Evolutionary conservation across 495 filamentous ascomycete species (phyloP), one percentile per base, ranked within the genome.

Genomic region (Thermothielavioides terrestris): DNA sequence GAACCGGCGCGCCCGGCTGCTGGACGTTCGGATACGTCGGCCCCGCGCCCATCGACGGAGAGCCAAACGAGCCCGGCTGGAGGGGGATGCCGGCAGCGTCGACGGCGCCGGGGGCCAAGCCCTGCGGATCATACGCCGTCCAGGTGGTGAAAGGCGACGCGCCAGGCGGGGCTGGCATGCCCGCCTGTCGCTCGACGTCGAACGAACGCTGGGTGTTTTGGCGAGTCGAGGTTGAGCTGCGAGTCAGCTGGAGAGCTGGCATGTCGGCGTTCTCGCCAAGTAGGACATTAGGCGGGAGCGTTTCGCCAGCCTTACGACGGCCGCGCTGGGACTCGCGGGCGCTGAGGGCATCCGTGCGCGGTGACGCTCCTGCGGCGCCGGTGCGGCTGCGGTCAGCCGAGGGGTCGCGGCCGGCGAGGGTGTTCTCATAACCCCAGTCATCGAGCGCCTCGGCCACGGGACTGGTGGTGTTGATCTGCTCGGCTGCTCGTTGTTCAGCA

Each of bases 291-390:
- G 59, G 32, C 21, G 71, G 64, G 4, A 68, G 44, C 4, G 64
- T 64, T 23, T 72, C 69, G 23, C 71, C 71, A 10, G 68, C 66
- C 43, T 59, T 65, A 49, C 71, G 69, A n/a, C 69, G 69, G 15
- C 71, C 71, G 43, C 69, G 69, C 46, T 72, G 68, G 31, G 70
- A 73, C 39, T 66, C 59, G 23, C 62, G 64, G 44, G 55, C 58
- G 47, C 46, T 35, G 20, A 59, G 55, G 45, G 21, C 18, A 22
- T 15, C 11, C 10, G 6, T 3, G 22, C 18, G 37, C 3, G 20
- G 21, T 2, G 27, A 20, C 9, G 52, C 51, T 14, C 59, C 59
- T 17, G 55, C 44, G 12, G 65, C 64, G 25, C 47, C 53, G 4
- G 48, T 55, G 20, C 63, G 61, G 34, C 49, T 50, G 35, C 65